Evolutionary conservation across 1,284 basidiomycete species (phyloP), one percentile per base, ranked within the genome.

Genomic region (Ganoderma meredithae): DNA sequence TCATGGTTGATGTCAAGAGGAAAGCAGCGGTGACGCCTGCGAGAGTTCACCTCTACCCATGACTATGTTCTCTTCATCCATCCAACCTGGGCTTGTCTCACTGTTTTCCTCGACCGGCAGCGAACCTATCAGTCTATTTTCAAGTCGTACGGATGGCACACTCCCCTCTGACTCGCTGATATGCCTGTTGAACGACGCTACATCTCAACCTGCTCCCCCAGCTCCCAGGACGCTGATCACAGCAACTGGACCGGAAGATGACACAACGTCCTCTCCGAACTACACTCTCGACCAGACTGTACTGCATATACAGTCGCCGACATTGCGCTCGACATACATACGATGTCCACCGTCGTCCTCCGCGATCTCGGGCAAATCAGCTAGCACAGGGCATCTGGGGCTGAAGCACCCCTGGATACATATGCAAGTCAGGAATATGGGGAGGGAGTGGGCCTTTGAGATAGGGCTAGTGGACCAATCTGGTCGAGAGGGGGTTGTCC

Each of bases 271-370:
- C 33, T 65, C 47, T 52, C 68, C 68, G 56, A 74, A 85, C 33
- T 82, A 86, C 74, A 66, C 81, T 69, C 77, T 90, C n/a, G 76
- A 85, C 76, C 90, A 93, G 74, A 88, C 87, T 0, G 93, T 95
- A 0, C 82, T 96, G n/a, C 94, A 96, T 73, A 86, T 96, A 56
- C 94, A 95, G 75, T 94, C 92, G 3, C 93, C 93, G 9, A 88
- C 88, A 1, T 77, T 94, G 40, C 83, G 81, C 41, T 87, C 83
- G 41, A 93, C 94, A 0, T 95, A 85, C 75, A 89, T 95, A 62
- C 88, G 87, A 31, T 90, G 84, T 77, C 93, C 86, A 55, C 83
- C 83, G 31, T 12, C 41, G 9, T 62, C 43, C 47, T 62, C 61
- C 27, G 47, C 44, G 1, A n/a, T 22, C 12, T 13, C 62, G 19